phyloP scores from a whole-genome alignment of 163 green algal genomes.

The Scenedesmus sp. region DNA sequence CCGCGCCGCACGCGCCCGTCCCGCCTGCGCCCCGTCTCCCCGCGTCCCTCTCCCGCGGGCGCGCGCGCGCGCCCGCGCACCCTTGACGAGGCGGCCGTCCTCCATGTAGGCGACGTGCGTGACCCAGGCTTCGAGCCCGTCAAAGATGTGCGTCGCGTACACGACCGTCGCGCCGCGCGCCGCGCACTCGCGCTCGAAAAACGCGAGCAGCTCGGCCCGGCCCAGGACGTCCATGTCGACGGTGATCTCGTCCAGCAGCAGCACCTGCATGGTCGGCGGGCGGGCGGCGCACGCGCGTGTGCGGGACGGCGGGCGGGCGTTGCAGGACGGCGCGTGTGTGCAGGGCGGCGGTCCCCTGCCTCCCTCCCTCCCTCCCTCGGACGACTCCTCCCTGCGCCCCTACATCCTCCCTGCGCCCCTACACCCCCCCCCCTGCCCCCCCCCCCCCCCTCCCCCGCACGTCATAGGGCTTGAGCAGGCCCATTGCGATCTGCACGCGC shows the following conservation, averaged over 20 bases:
- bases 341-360: too few relatives aligned
- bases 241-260: conserved; percentile 98
- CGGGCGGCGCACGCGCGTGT: too few relatives aligned
- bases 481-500: conserved; percentile 91
- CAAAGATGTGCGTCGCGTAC: conserved; percentile 97
- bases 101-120: conserved; percentile 88
- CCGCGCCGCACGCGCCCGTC: too few relatives aligned
- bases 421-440: neutral
- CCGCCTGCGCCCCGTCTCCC: too few relatives aligned
- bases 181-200: conserved; percentile 70
- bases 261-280: too few relatives aligned
- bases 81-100: conserved; percentile 57
- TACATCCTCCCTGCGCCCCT: too few relatives aligned
- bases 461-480: conserved; percentile 84
- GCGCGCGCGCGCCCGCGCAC: neutral
- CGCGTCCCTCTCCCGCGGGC: neutral
- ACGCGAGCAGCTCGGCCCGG: conserved; percentile 79
- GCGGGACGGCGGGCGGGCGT: neutral
- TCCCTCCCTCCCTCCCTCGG: too few relatives aligned
- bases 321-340: too few relatives aligned
- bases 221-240: conserved; percentile 94
- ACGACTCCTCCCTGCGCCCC: too few relatives aligned
- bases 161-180: conserved; percentile 74
- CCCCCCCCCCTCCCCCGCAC: conserved; percentile 33
- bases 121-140: conserved; percentile 90